Evolutionary conservation across 768 basidiomycete species (phyloP).

Genomic region (Tulasnella calospora): DNA sequence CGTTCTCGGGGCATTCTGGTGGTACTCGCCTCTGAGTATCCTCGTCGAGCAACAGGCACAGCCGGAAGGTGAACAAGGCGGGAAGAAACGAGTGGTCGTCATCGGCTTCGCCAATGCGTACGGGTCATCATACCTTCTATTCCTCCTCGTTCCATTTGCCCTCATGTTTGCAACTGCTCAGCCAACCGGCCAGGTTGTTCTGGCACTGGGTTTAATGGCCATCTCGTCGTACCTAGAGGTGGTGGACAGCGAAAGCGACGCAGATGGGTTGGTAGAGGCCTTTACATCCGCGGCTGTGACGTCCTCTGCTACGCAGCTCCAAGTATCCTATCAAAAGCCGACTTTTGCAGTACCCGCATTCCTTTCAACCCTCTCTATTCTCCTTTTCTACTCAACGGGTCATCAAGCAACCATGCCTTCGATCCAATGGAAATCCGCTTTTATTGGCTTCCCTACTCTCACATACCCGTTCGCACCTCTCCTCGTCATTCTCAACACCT

Average conservation of each 20-base stretch:
- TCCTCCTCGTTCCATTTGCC: conserved; percentile 64
- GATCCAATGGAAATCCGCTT: conserved; percentile 94
- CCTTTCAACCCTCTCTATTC: conserved; percentile 67
- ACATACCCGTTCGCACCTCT: conserved; percentile 68
- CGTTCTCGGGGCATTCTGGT: conserved; percentile 64
- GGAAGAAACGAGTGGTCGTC: conserved; percentile 38
- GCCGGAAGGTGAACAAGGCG: neutral
- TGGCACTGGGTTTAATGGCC: conserved; percentile 59
- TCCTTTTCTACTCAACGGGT: conserved; percentile 81
- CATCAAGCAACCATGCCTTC: conserved; percentile 86
- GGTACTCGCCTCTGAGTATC: conserved; percentile 66
- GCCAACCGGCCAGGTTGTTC: conserved; percentile 74
- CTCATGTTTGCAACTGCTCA: conserved; percentile 61
- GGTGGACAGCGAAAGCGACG: conserved; percentile 75
- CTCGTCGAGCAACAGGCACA: conserved; percentile 30
- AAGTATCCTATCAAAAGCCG: conserved; percentile 31
- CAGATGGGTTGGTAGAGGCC: conserved; percentile 31
- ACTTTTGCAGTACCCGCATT: conserved; percentile 66
- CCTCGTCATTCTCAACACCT: conserved; percentile 69
- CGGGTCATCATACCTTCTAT: conserved; percentile 80
- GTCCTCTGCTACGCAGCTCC: neutral
- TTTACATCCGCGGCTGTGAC: conserved; percentile 46
- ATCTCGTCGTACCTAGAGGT: conserved; percentile 75
- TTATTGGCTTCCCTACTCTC: conserved; percentile 65
- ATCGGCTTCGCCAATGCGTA: conserved; percentile 87